Evolutionary conservation across 2,329 filamentous ascomycete genomes (phyloP), one percentile per base, ranked within the genome.

Genomic region (Hymenoscyphus albidus): DNA sequence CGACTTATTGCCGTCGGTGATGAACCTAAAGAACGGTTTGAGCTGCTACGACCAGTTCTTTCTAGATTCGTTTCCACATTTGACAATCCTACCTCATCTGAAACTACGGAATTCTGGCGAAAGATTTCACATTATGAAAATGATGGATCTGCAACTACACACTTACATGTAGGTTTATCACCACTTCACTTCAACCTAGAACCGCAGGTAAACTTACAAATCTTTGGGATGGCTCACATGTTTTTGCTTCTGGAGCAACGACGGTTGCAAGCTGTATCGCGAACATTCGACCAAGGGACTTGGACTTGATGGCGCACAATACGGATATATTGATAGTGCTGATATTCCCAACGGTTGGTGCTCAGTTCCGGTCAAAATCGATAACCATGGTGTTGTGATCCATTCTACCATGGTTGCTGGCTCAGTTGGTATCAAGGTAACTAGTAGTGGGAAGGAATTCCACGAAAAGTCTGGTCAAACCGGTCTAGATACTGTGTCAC

Each of bases 11-110:
- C 69, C 1, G 76, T 77, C 60, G 78, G 77, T 0, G 59, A 72
- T 9, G 74, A 80, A 58, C 65, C 75, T 0, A 68, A 67, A 7
- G 48, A 66, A 39, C 77, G 76, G 55, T 67, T 67, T n/a, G 59
- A 63, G 1, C 70, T 78, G n/a, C 72, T 80, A 3, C 64, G 66
- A 7, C 75, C 77, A 0, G 70, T 80, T 5, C 42, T 80, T 6
- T 64, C 69, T 5, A 63, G 69, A 2, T 78, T 80, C 61, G 69
- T 80, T 2, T 57, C 31, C 1, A 70, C 71, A 2, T 79, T 79
- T 48, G 72, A 78, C 18, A 59, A 67, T 1, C 68, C 70, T 0
- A 65, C 69, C 3, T 51, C 67, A 0, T 59, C 65, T 5, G 68
- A 74, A 13, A 67, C 70, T 16, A 69, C 69, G 18, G 67, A 74